Evolutionary conservation across 306 rosid species (phyloP).

Genomic region (Adenanthera pavonina): DNA sequence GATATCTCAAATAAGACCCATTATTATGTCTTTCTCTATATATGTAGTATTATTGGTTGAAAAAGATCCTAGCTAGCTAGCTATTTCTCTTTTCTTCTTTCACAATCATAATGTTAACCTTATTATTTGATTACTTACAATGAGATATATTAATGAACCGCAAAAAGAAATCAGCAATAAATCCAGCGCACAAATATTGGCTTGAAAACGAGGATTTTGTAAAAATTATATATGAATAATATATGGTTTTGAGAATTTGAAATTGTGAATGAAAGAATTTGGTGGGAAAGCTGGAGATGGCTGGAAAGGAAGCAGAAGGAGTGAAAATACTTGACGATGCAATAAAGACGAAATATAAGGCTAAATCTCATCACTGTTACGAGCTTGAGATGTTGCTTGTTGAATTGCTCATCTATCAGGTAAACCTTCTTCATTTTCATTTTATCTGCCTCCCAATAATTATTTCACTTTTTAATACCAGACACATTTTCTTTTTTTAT

Average conservation of each 20-base stretch:
- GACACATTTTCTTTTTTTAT: too few species aligned
- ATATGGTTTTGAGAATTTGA: background rate
- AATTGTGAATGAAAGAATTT: slow-evolving; percentile 32
- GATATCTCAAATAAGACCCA: too few species aligned
- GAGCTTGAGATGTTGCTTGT: slow-evolving; percentile 61
- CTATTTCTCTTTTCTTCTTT: too few species aligned
- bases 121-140: too few species aligned
- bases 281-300: slow-evolving; percentile 58
- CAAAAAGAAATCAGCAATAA: too few species aligned
- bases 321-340: slow-evolving; percentile 32
- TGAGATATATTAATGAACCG: too few species aligned
- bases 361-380: slow-evolving; percentile 44
- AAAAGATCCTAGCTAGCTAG: too few species aligned
- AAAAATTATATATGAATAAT: background rate
- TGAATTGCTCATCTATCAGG: slow-evolving; percentile 62
- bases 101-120: too few species aligned
- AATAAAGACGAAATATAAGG: background rate
- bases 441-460: background rate
- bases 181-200: too few species aligned
- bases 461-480: too few species aligned
- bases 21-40: too few species aligned
- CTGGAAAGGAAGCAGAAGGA: slow-evolving; percentile 52
- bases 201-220: background rate
- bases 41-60: too few species aligned
- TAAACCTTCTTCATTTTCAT: background rate